Evolutionary conservation across 768 basidiomycete genomes (phyloP), one percentile per base, ranked within the genome.

Genomic region (Mycena vitilis): DNA sequence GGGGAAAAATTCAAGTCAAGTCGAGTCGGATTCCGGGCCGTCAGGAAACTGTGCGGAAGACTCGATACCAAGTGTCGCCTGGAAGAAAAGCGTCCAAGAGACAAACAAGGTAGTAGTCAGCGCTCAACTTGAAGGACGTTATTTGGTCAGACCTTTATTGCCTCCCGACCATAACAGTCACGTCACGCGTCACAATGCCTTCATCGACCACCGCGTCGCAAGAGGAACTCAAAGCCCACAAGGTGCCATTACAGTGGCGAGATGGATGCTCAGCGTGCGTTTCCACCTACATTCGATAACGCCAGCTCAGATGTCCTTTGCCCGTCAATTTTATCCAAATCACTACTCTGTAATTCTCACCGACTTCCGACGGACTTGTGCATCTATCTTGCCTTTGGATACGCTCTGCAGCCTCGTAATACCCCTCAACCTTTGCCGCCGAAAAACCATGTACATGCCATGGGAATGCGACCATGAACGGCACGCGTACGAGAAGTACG

Each of bases 391-490:
- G 36, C 48, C 22, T 45, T 18, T 12, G 57, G 57, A 56, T 52
- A 53, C 48, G 52, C 63, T 56, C n/a, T 51, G 45, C 73, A 98
- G 95, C 62, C 84, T 96, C 34, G 83, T 97, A 71, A 87, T 98
- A 58, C 95, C 95, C 23, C 83, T 98, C 66, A 97, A 98, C 76
- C 81, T 89, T 70, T 98, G 95, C 80, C 89, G 95, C 73, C 90
- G 87, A 78, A 84, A 93, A 75, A 88, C 88, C 57, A 81, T 81
- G 59, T 98, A 95, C 78, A 79, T 93, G 74, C 91, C 94, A n/a
- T 98, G 95, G 95, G 91, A 96, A 72, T 97, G 95, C 78, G 93
- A 95, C 78, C 89, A 95, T 72, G 92, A 97, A 82, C 85, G 91
- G 69, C 92, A 95, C 77, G 83, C 84, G 40, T 94, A 97, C 76